These are phyloP conservation scores for Salix dunnii DNA, from an alignment of 345 rosid species.

Conservation along the genomic window DNA sequence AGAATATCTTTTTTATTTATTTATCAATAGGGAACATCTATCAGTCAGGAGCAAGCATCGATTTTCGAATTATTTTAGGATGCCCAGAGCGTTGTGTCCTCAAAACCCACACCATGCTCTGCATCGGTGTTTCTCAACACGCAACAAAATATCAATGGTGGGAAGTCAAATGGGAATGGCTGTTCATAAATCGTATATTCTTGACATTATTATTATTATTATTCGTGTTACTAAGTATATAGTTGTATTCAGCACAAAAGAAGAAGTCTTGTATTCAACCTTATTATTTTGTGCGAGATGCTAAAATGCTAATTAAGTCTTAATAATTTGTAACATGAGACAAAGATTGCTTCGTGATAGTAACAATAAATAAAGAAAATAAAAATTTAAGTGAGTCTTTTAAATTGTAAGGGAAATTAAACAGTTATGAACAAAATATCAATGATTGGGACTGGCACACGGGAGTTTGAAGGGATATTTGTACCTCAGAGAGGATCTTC, in stretches of 20 bases:
- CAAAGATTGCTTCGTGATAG: background rate
- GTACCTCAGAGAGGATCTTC: background rate
- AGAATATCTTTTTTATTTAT: slow-evolving; percentile 9
- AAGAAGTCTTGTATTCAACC: background rate
- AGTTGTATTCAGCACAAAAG: background rate
- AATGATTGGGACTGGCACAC: background rate
- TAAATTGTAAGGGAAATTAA: too few relatives aligned
- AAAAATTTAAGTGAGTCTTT: too few relatives aligned
- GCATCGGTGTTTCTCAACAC: slow-evolving; percentile 24
- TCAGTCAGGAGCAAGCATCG: slow-evolving; percentile 26
- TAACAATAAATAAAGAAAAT: too few relatives aligned
- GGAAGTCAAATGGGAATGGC: slow-evolving; percentile 18
- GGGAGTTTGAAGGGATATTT: background rate
- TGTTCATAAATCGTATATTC: background rate
- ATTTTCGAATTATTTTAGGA: slow-evolving; percentile 27
- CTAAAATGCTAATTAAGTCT: too few relatives aligned
- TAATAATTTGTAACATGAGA: too few relatives aligned
- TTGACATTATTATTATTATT: background rate
- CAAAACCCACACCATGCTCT: slow-evolving; percentile 28
- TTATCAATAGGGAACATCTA: slow-evolving; percentile 23
- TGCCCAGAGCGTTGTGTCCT: slow-evolving; percentile 28
- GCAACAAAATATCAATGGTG: slow-evolving; percentile 25
- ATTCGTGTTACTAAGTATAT: background rate
- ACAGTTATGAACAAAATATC: too few relatives aligned
- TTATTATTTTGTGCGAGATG: too few relatives aligned